Evolutionary conservation across 306 rosid genomes (phyloP).

Genomic region (Inga leiocalycina): DNA sequence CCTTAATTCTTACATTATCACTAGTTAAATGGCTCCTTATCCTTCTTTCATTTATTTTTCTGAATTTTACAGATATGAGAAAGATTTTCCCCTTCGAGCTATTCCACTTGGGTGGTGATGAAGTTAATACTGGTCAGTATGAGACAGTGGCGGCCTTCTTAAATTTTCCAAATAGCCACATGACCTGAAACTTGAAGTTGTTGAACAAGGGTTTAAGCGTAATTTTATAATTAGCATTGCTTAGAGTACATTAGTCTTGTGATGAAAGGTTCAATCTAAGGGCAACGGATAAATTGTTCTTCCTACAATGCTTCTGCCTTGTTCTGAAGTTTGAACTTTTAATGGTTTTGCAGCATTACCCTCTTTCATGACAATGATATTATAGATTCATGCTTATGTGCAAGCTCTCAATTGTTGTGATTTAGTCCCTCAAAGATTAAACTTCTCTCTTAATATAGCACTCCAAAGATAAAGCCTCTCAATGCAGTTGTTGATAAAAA

Average conservation of each 20-base stretch:
- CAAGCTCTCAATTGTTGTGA: not conserved
- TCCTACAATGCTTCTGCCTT: constrained; percentile 19
- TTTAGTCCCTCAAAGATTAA: not conserved
- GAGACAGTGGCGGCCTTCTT: constrained; percentile 18
- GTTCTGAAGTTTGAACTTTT: constrained; percentile 23
- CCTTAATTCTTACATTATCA: not conserved
- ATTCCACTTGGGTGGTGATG: constrained; percentile 99
- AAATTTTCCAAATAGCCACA: constrained; percentile 25
- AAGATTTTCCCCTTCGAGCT: constrained; percentile 93
- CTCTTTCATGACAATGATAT: constrained; percentile 4
- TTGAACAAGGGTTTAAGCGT: constrained; percentile 20
- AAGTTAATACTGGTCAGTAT: constrained; percentile 88
- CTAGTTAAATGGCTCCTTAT: constrained; percentile 4
- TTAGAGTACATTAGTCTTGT: constrained; percentile 23
- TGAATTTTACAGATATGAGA: constrained; percentile 75
- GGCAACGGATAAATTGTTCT: constrained; percentile 20
- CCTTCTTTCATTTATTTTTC: constrained; percentile 22
- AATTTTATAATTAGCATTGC: constrained; percentile 20
- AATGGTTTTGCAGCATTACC: not conserved
- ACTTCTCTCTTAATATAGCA: not conserved
- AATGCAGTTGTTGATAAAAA: not conserved
- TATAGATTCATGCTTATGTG: constrained; percentile 9
- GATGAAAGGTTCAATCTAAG: constrained; percentile 4
- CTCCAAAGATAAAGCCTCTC: not conserved
- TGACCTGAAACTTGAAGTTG: constrained; percentile 28